Base-by-base conservation (phyloP, 2,329 filamentous ascomycete genomes). In the Pseudocercospora vitis region DNA sequence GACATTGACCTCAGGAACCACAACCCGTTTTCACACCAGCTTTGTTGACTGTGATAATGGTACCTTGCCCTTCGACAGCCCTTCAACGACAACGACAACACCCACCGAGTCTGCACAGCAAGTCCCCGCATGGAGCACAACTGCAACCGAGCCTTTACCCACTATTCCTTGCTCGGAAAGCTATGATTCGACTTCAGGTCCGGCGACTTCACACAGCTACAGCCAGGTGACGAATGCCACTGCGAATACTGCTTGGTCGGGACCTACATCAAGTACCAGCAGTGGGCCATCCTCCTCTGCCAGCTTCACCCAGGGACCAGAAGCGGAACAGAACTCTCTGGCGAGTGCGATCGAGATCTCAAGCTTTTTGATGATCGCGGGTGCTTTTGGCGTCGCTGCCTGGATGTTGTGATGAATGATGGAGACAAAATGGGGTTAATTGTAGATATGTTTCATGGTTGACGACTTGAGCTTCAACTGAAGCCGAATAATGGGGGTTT, bases 1-100 rank as follows among this genome's bases (percentile, higher is more conserved):
- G n/a, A n/a, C n/a, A n/a, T n/a, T 40, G n/a, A 40, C 37, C 5
- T 40, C 37, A 21, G 37, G 37, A 23, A 40, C 37, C 19, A 40
- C 19, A 12, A 40, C 37, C 23, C 37, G 37, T 23, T 18, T 21
- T 19, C 37, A 40, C 37, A 40, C 37, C 8, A 40, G 16, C 19
- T 21, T 40, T 4, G 19, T 40, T 7, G 37, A 40, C 18, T 40
- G 37, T 12, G 26, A 11, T 11, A 29, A 29, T 11, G 26, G 26
- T 7, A 29, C 26, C 26, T 7, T 29, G 26, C 6, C 11, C 26
- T 29, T 29, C 26, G 11, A 29, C 11, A 29, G 26, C 11, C 6
- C 26, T 29, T 29, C 26, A 29, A 29, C 26, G 6, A 7, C 26
- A 7, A 11, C 26, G 6, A 6, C 6, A 29, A 11, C 11, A 6